Evolutionary conservation across 2,329 filamentous ascomycete species (phyloP).

Genomic region (Emmonsia crescens): DNA sequence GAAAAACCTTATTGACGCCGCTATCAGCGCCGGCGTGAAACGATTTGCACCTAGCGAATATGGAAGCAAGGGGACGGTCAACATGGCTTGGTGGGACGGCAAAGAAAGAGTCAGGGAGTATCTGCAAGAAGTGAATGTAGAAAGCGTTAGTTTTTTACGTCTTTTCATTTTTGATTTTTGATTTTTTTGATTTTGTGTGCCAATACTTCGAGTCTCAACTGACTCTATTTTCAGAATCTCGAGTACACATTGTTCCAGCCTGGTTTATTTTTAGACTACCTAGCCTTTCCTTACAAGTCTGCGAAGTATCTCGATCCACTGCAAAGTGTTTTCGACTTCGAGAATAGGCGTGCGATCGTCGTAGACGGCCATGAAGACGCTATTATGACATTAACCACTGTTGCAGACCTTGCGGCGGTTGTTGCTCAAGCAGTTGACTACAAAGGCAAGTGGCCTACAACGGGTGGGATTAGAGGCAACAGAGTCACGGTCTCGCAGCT

Average conservation of each 20-base stretch:
- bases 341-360: slow-evolving; percentile 21
- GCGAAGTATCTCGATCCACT: slow-evolving; percentile 26
- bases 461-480: slow-evolving; percentile 28
- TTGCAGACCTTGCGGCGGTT: slow-evolving; percentile 26
- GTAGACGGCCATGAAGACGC: slow-evolving; percentile 22
- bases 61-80: slow-evolving; percentile 18
- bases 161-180: too few species aligned
- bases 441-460: slow-evolving; percentile 28
- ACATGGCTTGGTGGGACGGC: slow-evolving; percentile 39
- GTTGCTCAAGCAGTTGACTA: slow-evolving; percentile 30
- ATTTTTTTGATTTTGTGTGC: not conserved
- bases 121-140: slow-evolving; percentile 40
- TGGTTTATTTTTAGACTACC: slow-evolving; percentile 45
- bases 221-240: slow-evolving; percentile 32
- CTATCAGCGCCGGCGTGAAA: slow-evolving; percentile 28
- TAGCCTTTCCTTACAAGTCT: slow-evolving; percentile 35
- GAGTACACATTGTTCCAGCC: slow-evolving; percentile 48
- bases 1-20: slow-evolving; percentile 31
- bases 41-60: slow-evolving; percentile 32
- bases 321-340: slow-evolving; percentile 25
- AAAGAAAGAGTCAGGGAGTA: slow-evolving; percentile 42
- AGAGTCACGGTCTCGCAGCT: slow-evolving; percentile 20
- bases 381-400: slow-evolving; percentile 23
- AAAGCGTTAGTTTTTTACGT: slow-evolving; percentile 27
- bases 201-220: not conserved